Evolutionary conservation across 352 stramenopile species (phyloP).

Genomic region (Pythium periplocum): DNA sequence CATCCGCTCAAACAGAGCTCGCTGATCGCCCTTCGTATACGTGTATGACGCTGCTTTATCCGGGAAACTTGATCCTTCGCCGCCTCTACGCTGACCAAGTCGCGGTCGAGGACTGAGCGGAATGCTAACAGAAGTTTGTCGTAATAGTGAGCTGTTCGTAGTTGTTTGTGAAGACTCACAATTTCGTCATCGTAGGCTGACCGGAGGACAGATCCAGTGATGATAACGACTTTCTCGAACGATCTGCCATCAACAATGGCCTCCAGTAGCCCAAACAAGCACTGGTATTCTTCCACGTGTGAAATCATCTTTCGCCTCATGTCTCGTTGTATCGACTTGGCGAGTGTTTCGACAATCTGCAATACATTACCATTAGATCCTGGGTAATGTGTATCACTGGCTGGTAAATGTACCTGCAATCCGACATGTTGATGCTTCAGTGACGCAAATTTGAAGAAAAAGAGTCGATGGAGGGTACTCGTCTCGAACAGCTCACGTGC

Average conservation of each 20-base stretch:
- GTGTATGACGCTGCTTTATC: conserved; percentile 9
- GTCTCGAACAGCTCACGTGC: conserved; percentile 43
- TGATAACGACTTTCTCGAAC: conserved; percentile 7
- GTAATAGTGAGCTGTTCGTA: conserved; percentile 18
- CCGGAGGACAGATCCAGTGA: conserved; percentile 11
- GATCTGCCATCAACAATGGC: not conserved
- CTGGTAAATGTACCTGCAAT: conserved; percentile 14
- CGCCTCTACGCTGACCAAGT: not conserved
- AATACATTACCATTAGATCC: not conserved
- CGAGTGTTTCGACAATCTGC: conserved; percentile 5
- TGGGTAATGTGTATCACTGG: not conserved
- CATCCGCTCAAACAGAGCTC: conserved; percentile 38
- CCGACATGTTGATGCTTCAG: conserved; percentile 7
- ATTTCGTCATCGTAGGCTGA: conserved; percentile 4
- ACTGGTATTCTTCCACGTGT: conserved; percentile 16
- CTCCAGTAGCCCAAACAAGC: conserved; percentile 11
- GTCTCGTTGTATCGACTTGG: not conserved
- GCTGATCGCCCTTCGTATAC: conserved; percentile 28
- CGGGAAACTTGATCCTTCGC: not conserved
- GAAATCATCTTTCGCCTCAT: conserved; percentile 8
- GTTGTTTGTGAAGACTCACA: conserved; percentile 14
- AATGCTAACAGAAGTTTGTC: conserved; percentile 5
- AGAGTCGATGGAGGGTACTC: conserved; percentile 47
- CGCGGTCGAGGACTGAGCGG: conserved; percentile 3
- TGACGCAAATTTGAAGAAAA: conserved; percentile 29